Evolutionary conservation across 768 basidiomycete species (phyloP), one percentile per base, ranked within the genome.

Genomic region (Trametes meyenii): DNA sequence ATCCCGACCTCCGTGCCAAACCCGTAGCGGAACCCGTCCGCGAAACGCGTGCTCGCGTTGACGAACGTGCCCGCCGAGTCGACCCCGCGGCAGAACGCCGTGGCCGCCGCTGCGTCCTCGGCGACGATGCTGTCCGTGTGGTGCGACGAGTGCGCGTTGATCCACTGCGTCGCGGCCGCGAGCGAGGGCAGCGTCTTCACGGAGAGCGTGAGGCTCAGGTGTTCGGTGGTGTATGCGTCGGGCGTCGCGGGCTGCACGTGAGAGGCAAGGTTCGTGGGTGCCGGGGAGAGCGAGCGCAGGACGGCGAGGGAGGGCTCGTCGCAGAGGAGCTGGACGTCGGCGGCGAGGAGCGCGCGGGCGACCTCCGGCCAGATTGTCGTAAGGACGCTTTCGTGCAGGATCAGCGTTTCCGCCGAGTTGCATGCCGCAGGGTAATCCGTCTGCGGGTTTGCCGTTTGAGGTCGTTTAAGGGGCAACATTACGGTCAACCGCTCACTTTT

Each of bases 1-100:
- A 99, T 97, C 10, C 97, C 97, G 0, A 99, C 96, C 75, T 98
- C 97, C 5, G 97, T 96, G 2, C 97, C 97, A 66, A 97, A 95
- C 0, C 97, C 97, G 71, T 94, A 98, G 62, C 96, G 77, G 76
- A 96, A 97, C 13, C 97, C 96, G 73, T 99, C 97, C 0, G 96
- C 89, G 72, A 99, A 98, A 39, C 97, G 84, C 11, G 97, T 98
- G 70, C 90, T 94, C 7, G 96, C 96, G 69, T 99, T 98, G 61
- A 96, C 83, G 69, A 90, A 99, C 5, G 93, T 93, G 33, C 95
- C 93, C 0, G 96, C 91, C 0, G 90, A 91, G 73, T 96, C 96
- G 23, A 98, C 88, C 7, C 92, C 92, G 17, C 89, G 82, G 72
- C 88, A 92, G 78, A 98, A 99, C 33, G 77, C 78, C 33, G 85